A percentile compares a stretch with the other conserved stretches of the same genome.
Evolutionary conservation across 768 basidiomycete genomes (phyloP).

Genomic region (Lentinus tigrinus): DNA sequence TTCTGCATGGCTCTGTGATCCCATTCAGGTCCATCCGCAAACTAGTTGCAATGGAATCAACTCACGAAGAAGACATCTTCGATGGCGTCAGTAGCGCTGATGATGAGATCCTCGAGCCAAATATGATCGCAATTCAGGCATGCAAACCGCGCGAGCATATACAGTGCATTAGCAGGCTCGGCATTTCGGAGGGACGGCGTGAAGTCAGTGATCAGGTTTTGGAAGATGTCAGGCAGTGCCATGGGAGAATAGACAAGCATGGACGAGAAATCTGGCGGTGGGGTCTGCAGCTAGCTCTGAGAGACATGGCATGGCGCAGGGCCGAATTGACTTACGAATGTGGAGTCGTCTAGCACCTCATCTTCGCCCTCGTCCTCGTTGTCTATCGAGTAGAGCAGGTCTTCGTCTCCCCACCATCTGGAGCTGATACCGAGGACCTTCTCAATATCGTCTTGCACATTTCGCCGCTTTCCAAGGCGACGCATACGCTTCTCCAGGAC

Average conservation of each 20-base stretch:
- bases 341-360: conserved; percentile 35
- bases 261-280: conserved; percentile 70
- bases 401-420: conserved; percentile 64
- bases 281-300: conserved; percentile 51
- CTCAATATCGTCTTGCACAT: conserved; percentile 58
- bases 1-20: conserved; percentile 71
- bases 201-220: conserved; percentile 78
- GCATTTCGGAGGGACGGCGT: conserved; percentile 68
- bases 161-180: conserved; percentile 89
- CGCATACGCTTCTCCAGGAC: conserved; percentile 56
- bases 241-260: conserved; percentile 94
- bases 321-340: conserved; percentile 15
- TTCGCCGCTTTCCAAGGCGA: conserved; percentile 50
- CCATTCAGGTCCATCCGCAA: not conserved
- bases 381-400: conserved; percentile 31
- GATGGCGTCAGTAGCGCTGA: conserved; percentile 88
- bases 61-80: conserved; percentile 92
- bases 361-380: conserved; percentile 50
- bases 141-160: conserved; percentile 92
- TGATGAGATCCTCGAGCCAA: conserved; percentile 91
- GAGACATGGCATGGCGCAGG: conserved; percentile 14
- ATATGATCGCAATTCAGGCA: conserved; percentile 84
- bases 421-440: conserved; percentile 54
- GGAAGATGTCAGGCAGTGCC: conserved; percentile 73
- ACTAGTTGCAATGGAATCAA: conserved; percentile 16